A percentile compares a stretch with the other conserved stretches of the same genome.
Conservation (phyloP, 148 eudicot species). For the Camellia granthamiana region DNA sequence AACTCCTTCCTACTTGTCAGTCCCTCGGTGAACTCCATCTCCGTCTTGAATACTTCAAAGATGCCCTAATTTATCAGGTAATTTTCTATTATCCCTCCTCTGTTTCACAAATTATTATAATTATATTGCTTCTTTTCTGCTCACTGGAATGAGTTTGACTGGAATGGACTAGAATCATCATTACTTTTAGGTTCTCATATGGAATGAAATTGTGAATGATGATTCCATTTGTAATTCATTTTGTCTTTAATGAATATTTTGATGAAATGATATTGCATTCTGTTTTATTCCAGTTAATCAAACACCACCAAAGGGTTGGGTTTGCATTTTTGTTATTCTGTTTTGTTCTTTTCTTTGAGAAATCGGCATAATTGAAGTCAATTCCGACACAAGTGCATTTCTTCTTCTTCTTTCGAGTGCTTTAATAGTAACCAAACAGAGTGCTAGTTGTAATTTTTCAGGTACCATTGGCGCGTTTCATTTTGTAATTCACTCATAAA, state of each 20-base stretch:
- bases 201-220: too few species aligned
- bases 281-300: too few species aligned
- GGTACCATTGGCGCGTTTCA: neutral
- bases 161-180: too few species aligned
- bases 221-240: too few species aligned
- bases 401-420: neutral
- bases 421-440: neutral
- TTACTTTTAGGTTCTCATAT: too few species aligned
- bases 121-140: too few species aligned
- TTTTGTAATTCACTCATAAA: neutral
- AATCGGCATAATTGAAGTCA: neutral
- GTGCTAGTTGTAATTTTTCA: neutral
- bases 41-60: conserved; percentile 46
- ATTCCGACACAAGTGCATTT: neutral
- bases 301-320: too few species aligned
- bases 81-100: neutral
- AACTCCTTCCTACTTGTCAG: conserved; percentile 87
- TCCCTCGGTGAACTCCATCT: conserved; percentile 81
- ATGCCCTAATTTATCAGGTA: conserved; percentile 85
- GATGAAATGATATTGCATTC: too few species aligned
- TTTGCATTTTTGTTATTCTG: too few species aligned
- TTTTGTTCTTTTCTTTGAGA: too few species aligned
- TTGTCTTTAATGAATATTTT: too few species aligned
- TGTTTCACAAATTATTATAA: neutral
- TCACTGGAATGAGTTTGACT: too few species aligned